These are phyloP conservation scores for Yarrowia galli DNA, from an alignment of 1,139 yeast genomes.

Conservation along the genomic window DNA sequence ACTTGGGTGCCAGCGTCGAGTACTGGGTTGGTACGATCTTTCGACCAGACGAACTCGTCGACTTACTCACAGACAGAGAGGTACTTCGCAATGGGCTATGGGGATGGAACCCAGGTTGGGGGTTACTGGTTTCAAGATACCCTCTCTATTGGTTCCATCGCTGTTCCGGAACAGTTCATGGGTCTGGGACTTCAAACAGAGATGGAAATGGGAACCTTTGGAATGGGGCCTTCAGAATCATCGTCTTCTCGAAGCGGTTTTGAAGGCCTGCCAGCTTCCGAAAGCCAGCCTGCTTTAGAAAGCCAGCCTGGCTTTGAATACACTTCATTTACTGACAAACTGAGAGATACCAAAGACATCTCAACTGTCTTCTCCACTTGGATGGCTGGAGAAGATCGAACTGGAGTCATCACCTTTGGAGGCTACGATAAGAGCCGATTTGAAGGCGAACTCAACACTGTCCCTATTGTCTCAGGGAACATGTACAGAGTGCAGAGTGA, in stretches of 20 bases:
- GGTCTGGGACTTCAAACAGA: background rate
- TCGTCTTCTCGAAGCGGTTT: conserved; percentile 9
- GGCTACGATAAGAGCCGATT: conserved; percentile 7
- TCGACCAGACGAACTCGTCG: background rate
- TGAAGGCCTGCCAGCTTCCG: no score
- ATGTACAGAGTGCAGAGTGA: background rate
- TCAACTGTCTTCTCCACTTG: background rate
- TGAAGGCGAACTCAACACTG: background rate
- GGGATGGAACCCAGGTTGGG: background rate
- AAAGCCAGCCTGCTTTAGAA: no score
- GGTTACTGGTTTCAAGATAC: conserved; percentile 1
- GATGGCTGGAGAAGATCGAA: background rate
- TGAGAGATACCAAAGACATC: background rate
- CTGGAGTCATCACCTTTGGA: conserved; percentile 11
- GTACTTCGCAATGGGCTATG: background rate
- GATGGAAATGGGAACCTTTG: background rate
- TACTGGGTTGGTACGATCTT: background rate
- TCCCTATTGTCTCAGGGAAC: background rate
- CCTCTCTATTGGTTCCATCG: background rate
- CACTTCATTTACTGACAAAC: background rate
- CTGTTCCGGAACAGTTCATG: background rate
- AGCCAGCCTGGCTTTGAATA: no score
- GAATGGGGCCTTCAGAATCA: background rate
- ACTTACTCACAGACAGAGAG: background rate
- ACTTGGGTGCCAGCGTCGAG: background rate